Base-by-base conservation (phyloP, 768 basidiomycete genomes). In the Russula sp. region DNA sequence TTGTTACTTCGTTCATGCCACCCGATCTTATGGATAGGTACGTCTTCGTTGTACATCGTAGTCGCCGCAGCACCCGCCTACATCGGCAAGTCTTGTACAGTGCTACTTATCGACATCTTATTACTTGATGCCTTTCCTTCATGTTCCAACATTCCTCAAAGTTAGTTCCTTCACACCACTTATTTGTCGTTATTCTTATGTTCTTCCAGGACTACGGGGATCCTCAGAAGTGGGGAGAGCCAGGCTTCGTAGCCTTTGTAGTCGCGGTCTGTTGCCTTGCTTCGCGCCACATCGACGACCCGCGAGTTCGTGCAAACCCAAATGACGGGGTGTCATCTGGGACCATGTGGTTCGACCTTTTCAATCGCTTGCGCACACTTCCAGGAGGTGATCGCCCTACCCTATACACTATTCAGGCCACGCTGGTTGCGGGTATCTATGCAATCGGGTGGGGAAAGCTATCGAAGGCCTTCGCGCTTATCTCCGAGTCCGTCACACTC, bases 11-110 rank as follows among this genome's bases (percentile, higher is more conserved):
- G 1, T 84, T 86, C 61, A 93, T 96, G 61, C 84, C 84, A 4
- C 92, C 94, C 10, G 92, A 94, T 71, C 80, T 96, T 58, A 95
- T 97, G 92, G 94, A 97, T 75, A 93, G 84, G 94, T 92, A 69
- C 71, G 80, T 72, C 71, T 44, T 56, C 55, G 20, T 51, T 52
- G 60, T 32, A 55, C 50, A 65, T 49, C 34, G 52, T 57, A 57
- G 38, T 30, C 28, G 59, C 55, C 32, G 28, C 24, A 28, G 14
- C 34, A 32, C 26, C 34, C n/a, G 55, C 57, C 66, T 63, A 69
- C 66, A 18, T 68, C 50, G 44, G 58, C 60, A 59, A 92, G 89
- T 70, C 80, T 91, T 63, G 88, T 91, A 3, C 89, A 90, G 71
- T 90, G 86, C 74, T 91, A 88, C 76, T 77, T 97, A 63, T 94